Evolutionary conservation across 139 green algal genomes (phyloP).

Genomic region (Penium margaritaceum): DNA sequence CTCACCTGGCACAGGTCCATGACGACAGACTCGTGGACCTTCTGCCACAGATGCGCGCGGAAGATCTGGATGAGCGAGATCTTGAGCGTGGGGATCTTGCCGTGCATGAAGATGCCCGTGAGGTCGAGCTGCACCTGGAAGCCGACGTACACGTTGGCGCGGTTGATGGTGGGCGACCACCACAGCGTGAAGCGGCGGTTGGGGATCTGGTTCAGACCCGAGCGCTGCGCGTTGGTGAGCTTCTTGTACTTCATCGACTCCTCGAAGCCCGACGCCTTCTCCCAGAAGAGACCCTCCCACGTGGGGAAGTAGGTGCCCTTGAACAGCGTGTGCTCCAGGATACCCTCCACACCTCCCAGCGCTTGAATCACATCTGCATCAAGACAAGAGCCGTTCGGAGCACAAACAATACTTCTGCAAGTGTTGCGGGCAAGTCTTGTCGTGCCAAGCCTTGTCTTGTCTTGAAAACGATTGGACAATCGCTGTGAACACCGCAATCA

Average conservation of each 20-base stretch:
- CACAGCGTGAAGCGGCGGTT: conserved; percentile 99
- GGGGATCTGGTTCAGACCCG: conserved; percentile 96
- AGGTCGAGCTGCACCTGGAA: conserved; percentile 99
- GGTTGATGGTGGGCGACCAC: conserved; percentile 99
- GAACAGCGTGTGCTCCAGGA: conserved; percentile 99
- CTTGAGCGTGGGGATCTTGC: conserved; percentile 99
- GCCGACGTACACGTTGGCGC: conserved; percentile 98
- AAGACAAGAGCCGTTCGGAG: no score
- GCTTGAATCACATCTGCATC: conserved; percentile 94
- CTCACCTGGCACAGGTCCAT: no score
- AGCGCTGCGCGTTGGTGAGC: conserved; percentile 95
- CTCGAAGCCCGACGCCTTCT: conserved; percentile 82
- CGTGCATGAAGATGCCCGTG: conserved; percentile 99
- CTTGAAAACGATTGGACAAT: no score
- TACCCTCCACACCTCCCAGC: conserved; percentile 95
- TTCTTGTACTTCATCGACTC: conserved; percentile 99
- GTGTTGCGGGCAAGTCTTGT: no score
- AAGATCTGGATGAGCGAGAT: conserved; percentile 99
- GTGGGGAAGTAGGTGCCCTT: conserved; percentile 95
- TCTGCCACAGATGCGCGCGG: conserved; percentile 97
- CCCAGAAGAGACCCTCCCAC: conserved; percentile 99
- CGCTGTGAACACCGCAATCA: no score
- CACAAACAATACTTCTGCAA: no score
- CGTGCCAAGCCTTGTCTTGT: no score
- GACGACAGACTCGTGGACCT: conserved; percentile 96